phyloP scores from a whole-genome alignment of 2,329 filamentous ascomycete genomes.

The Ustulina deusta region DNA sequence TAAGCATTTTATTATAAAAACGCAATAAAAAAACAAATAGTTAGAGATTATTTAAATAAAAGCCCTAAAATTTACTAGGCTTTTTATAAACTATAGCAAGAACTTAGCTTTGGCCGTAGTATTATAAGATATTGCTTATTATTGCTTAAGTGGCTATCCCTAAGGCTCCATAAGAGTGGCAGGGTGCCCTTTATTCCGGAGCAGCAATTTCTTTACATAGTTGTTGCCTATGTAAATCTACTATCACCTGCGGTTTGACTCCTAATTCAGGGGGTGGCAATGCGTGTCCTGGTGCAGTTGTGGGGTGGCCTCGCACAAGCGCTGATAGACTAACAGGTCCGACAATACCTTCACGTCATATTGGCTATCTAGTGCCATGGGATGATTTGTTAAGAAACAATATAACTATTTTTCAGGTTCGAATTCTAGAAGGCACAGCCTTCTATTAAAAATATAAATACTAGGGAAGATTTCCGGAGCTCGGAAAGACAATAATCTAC shows the following conservation, averaged over 20 bases:
- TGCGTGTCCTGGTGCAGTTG: neutral
- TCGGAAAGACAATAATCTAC: neutral
- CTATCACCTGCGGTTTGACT: neutral
- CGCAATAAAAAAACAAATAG: neutral
- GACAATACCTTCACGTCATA: neutral
- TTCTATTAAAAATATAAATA: conserved; percentile 1
- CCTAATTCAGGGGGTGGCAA: neutral
- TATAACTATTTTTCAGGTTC: neutral
- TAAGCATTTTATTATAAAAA: neutral
- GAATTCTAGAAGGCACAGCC: neutral
- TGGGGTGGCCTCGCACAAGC: conserved; percentile 1
- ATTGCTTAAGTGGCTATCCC: neutral
- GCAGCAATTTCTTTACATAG: conserved; percentile 3
- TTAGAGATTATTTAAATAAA: neutral
- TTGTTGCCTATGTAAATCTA: conserved; percentile 1
- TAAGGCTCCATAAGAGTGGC: conserved; percentile 3
- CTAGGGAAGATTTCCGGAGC: neutral
- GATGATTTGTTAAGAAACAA: conserved; percentile 1
- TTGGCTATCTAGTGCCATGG: too few relatives aligned
- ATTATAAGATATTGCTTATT: neutral
- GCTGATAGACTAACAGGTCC: conserved; percentile 10
- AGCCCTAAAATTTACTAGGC: neutral
- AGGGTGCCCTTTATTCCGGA: conserved; percentile 2
- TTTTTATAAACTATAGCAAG: neutral
- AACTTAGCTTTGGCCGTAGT: neutral